phyloP scores from a whole-genome alignment of 139 green algal species.

The Astrephomene gubernaculifera region DNA sequence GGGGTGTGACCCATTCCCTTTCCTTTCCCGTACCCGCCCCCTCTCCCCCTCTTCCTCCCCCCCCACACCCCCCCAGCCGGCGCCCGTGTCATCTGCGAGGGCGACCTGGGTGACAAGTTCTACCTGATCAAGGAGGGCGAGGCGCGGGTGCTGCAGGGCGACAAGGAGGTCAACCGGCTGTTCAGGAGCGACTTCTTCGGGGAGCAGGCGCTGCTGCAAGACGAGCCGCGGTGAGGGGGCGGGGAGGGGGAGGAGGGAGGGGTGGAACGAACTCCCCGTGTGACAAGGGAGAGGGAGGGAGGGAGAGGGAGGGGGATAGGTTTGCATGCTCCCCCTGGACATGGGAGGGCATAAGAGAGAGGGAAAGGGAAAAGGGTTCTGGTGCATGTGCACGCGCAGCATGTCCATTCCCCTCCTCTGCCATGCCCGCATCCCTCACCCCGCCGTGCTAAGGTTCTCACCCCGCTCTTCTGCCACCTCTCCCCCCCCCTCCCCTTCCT shows the following conservation, averaged over 20 bases:
- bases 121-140: conserved; percentile 94
- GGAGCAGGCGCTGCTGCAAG: conserved; percentile 84
- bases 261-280: not conserved
- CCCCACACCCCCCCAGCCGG: not conserved
- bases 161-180: conserved; percentile 88
- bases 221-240: conserved; percentile 71
- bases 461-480: not conserved
- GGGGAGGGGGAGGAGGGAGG: not conserved
- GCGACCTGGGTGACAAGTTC: conserved; percentile 87
- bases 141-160: conserved; percentile 58
- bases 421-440: too few species aligned
- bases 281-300: not conserved
- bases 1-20: too few species aligned
- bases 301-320: not conserved
- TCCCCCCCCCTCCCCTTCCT: not conserved
- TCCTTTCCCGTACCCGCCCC: too few species aligned
- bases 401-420: too few species aligned
- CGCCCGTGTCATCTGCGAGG: conserved; percentile 67
- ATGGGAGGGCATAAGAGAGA: too few species aligned
- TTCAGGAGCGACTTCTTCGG: conserved; percentile 95
- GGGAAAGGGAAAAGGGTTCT: too few species aligned
- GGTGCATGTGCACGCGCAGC: too few species aligned
- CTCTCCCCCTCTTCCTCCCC: too few species aligned
- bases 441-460: not conserved
- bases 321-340: too few species aligned